Conservation (phyloP, 1,139 yeast species). For the Scheffersomyces segobiensis region DNA sequence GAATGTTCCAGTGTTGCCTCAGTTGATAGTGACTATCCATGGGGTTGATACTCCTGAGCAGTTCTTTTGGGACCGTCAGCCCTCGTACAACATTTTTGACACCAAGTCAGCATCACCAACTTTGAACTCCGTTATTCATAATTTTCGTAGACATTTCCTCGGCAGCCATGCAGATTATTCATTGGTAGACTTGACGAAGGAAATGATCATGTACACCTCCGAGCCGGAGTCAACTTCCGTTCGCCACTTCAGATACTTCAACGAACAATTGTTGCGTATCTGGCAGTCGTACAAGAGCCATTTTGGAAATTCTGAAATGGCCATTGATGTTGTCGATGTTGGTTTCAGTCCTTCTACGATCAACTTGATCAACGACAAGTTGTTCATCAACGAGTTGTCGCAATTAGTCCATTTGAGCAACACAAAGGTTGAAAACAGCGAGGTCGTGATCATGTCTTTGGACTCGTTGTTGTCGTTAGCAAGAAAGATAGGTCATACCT, state of each 20-base stretch:
- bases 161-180: constrained; percentile 5
- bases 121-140: not conserved
- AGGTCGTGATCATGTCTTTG: constrained; percentile 33
- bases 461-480: constrained; percentile 44
- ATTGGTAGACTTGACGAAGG: constrained; percentile 30
- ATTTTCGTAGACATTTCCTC: not conserved
- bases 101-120: constrained; percentile 3
- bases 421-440: constrained; percentile 11
- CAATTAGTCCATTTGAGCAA: constrained; percentile 40
- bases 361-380: constrained; percentile 40
- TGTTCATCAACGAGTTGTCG: constrained; percentile 48
- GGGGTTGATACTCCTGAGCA: constrained; percentile 37
- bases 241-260: constrained; percentile 33
- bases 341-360: constrained; percentile 9
- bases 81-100: constrained; percentile 19
- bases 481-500: constrained; percentile 40
- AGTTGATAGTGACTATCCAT: constrained; percentile 37
- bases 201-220: constrained; percentile 31
- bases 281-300: constrained; percentile 34
- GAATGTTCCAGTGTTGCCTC: constrained; percentile 20
- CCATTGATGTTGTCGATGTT: too few relatives aligned
- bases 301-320: constrained; percentile 4
- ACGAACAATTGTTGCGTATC: constrained; percentile 30
- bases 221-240: constrained; percentile 20
- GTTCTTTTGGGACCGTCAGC: constrained; percentile 18